Evolutionary conservation across 2,329 filamentous ascomycete species (phyloP).

Genomic region (Zymoseptoria brevis): DNA sequence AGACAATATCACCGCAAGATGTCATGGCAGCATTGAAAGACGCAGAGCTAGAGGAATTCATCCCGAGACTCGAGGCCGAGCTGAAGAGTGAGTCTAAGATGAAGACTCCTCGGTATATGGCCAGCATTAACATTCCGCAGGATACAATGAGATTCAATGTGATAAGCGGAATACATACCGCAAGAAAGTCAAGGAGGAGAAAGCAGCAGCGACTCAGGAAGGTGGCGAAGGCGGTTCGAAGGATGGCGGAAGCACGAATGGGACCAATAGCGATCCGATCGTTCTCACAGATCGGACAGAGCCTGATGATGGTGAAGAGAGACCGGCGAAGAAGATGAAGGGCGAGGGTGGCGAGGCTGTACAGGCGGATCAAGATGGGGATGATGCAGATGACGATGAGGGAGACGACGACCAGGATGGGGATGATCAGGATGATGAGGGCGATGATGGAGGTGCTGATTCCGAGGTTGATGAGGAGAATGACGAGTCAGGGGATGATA

Average conservation of each 20-base stretch:
- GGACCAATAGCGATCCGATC: slow-evolving; percentile 13
- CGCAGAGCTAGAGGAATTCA: slow-evolving; percentile 64
- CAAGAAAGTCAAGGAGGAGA: slow-evolving; percentile 60
- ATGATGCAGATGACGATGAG: slow-evolving; percentile 44
- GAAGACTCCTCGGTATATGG: neutral
- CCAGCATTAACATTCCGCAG: slow-evolving; percentile 32
- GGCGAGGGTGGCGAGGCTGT: slow-evolving; percentile 33
- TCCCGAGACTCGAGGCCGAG: slow-evolving; percentile 64
- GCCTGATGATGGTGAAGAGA: slow-evolving; percentile 36
- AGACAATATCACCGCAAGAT: slow-evolving; percentile 68
- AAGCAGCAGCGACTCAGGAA: slow-evolving; percentile 30
- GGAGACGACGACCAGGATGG: slow-evolving; percentile 49
- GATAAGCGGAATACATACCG: slow-evolving; percentile 68
- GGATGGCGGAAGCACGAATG: slow-evolving; percentile 5
- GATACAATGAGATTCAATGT: slow-evolving; percentile 65
- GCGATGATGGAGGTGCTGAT: slow-evolving; percentile 37
- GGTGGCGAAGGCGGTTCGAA: slow-evolving; percentile 7
- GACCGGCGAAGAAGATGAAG: slow-evolving; percentile 45
- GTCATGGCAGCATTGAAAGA: slow-evolving; percentile 72
- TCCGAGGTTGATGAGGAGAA: slow-evolving; percentile 44
- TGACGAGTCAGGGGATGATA: slow-evolving; percentile 45
- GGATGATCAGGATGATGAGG: slow-evolving; percentile 45
- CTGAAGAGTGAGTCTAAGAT: slow-evolving; percentile 54
- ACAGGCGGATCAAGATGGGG: slow-evolving; percentile 39
- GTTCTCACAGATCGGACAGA: slow-evolving; percentile 18